A percentile compares a stretch with the other conserved stretches of the same genome.
These are phyloP conservation scores for Kuraishia hungarica DNA, from an alignment of 805 yeast species.

Conservation along the genomic window DNA sequence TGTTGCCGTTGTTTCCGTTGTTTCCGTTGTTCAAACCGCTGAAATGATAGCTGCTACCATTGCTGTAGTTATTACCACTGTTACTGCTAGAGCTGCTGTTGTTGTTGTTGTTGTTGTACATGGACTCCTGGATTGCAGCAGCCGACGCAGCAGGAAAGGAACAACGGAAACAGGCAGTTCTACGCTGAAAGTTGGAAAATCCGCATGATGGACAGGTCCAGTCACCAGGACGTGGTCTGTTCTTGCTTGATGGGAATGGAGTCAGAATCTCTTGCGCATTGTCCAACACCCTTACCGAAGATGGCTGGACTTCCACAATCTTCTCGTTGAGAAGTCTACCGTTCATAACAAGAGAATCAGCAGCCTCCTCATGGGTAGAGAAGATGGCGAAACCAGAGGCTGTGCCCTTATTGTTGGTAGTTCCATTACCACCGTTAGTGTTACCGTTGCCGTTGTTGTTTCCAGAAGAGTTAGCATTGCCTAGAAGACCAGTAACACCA, in stretches of 20 bases:
- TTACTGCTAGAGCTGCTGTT: slow-evolving; percentile 7
- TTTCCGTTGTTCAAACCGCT: slow-evolving; percentile 2
- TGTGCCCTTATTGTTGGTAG: slow-evolving; percentile 27
- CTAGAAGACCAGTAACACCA: slow-evolving; percentile 19
- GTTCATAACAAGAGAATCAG: slow-evolving; percentile 67
- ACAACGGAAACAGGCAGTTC: slow-evolving; percentile 91
- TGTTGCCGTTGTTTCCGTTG: slow-evolving; percentile 13
- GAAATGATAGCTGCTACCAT: slow-evolving; percentile 4
- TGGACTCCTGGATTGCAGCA: slow-evolving; percentile 58
- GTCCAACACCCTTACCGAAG: slow-evolving; percentile 69
- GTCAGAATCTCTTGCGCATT: slow-evolving; percentile 74
- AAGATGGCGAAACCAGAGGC: slow-evolving; percentile 81
- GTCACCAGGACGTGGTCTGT: slow-evolving; percentile 92
- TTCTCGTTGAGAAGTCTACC: slow-evolving; percentile 69
- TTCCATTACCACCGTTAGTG: slow-evolving; percentile 4
- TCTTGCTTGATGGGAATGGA: slow-evolving; percentile 77
- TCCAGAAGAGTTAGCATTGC: slow-evolving; percentile 25
- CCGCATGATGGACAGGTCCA: slow-evolving; percentile 99
- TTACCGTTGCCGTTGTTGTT: slow-evolving; percentile 9
- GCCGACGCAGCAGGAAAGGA: slow-evolving; percentile 79
- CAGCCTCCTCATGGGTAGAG: slow-evolving; percentile 78
- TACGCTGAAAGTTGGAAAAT: slow-evolving; percentile 86
- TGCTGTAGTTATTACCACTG: slow-evolving; percentile 9
- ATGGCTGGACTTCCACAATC: slow-evolving; percentile 80
- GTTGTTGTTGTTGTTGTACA: slow-evolving; percentile 20